Evolutionary conservation across 1,284 basidiomycete species (phyloP), one percentile per base, ranked within the genome.

Genomic region (Omphalotus olearius): DNA sequence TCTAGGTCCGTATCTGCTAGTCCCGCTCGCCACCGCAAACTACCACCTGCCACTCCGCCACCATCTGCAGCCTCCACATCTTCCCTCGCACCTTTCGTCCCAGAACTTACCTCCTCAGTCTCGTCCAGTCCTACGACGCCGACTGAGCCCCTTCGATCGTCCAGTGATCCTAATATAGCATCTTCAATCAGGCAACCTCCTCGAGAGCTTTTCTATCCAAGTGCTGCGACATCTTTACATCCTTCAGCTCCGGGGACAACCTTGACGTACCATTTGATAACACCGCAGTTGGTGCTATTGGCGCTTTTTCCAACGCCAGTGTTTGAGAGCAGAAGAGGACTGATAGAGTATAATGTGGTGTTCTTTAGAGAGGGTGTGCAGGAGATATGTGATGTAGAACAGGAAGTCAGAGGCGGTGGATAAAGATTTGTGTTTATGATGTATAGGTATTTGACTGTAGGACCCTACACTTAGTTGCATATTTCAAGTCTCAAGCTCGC

Each of bases 291-390:
- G 4, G 92, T 91, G 0, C 74, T 98, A 37, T 76, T 98, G 42
- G 87, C 89, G 1, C 70, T 96, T 43, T 67, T 97, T 11, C 87
- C 91, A 16, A 90, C 91, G 1, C 75, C 82, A 39, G 84, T 91
- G 14, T 93, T 85, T 64, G 85, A 92, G 51, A 77, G 80, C 50
- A 78, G 88, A 55, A 74, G 90, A 18, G 92, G 91, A 14, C 74
- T 95, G 56, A 80, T 98, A 40, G 94, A 98, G 66, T 96, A 92
- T 69, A 98, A 98, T 62, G 85, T 98, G 4, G 87, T 93, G 17
- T 92, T 90, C 67, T 88, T 98, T 66, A 69, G 87, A 54, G 84
- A 90, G 64, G 87, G 87, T 1, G 79, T 86, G 51, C 81, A 85
- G 66, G 88, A 89, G 67, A 88, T 90, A 40, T 84, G 80, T 58